Conservation (phyloP, 345 rosid genomes). For the Pistacia integerrima region DNA sequence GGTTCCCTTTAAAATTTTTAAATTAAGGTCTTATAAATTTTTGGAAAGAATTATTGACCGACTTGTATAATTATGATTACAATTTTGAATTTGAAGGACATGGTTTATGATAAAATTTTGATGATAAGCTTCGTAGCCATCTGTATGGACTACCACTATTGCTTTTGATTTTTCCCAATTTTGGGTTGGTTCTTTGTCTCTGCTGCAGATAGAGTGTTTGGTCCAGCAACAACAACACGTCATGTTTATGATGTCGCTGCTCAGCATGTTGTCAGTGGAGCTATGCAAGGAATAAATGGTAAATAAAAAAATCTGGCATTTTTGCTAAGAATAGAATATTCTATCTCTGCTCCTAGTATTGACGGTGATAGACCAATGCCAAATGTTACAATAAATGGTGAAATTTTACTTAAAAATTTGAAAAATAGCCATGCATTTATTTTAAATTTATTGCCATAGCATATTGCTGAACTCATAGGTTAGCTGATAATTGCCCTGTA, state of each 20-base stretch:
- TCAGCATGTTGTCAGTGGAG: slow-evolving; percentile 76
- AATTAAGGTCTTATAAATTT: neutral
- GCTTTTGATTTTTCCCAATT: neutral
- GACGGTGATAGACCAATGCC: neutral
- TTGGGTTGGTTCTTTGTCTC: neutral
- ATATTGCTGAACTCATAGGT: neutral
- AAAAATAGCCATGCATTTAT: neutral
- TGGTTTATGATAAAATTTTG: neutral
- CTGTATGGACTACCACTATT: neutral
- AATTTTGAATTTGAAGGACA: neutral
- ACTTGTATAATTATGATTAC: neutral
- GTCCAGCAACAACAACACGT: slow-evolving; percentile 89
- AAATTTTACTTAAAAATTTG: neutral
- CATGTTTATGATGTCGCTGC: slow-evolving; percentile 86
- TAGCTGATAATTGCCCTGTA: slow-evolving; percentile 21
- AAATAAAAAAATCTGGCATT: slow-evolving; percentile 8
- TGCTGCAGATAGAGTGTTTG: slow-evolving; percentile 72
- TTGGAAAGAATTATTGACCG: neutral
- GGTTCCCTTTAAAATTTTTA: neutral
- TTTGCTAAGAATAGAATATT: slow-evolving; percentile 3
- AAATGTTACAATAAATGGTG: neutral
- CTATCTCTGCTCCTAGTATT: no score
- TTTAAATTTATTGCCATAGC: neutral
- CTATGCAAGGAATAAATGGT: slow-evolving; percentile 87
- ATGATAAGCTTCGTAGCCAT: neutral